A percentile compares a stretch with the other conserved stretches of the same genome.
Evolutionary conservation across 176 grass and related monocot species (phyloP).

Genomic region (Poa pratensis): DNA sequence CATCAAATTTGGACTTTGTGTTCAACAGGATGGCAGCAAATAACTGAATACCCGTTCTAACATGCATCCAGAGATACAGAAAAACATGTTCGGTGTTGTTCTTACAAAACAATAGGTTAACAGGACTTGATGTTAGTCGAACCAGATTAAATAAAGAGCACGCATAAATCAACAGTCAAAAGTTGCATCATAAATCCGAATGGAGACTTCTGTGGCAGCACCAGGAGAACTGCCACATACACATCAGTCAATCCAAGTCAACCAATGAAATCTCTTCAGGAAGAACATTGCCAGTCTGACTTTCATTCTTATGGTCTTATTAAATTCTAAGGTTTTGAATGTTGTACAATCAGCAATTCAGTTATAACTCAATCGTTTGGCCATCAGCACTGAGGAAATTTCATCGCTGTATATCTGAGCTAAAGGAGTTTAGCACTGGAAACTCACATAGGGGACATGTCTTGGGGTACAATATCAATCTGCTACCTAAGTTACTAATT

Average conservation of each 20-base stretch:
- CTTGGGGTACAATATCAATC: constrained; percentile 7
- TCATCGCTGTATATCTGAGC: neutral
- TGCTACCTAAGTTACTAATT: neutral
- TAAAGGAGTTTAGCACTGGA: neutral
- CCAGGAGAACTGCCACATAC: neutral
- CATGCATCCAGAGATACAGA: neutral
- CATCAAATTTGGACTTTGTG: constrained; percentile 3
- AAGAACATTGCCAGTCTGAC: neutral
- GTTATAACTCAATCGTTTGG: constrained; percentile 15
- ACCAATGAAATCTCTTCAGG: neutral
- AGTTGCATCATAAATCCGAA: neutral
- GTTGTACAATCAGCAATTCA: neutral
- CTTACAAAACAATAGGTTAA: neutral
- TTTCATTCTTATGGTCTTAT: neutral
- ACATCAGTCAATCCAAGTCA: neutral
- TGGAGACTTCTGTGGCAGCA: neutral
- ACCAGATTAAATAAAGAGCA: constrained; percentile 5
- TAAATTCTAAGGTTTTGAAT: neutral
- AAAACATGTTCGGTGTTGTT: neutral
- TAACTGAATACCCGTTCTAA: neutral
- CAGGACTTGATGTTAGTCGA: neutral
- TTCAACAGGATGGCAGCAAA: neutral
- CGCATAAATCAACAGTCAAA: neutral
- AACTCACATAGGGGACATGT: neutral
- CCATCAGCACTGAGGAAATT: neutral